Base-by-base conservation (phyloP, 805 yeast species). In the Sugiyamaella americana region DNA sequence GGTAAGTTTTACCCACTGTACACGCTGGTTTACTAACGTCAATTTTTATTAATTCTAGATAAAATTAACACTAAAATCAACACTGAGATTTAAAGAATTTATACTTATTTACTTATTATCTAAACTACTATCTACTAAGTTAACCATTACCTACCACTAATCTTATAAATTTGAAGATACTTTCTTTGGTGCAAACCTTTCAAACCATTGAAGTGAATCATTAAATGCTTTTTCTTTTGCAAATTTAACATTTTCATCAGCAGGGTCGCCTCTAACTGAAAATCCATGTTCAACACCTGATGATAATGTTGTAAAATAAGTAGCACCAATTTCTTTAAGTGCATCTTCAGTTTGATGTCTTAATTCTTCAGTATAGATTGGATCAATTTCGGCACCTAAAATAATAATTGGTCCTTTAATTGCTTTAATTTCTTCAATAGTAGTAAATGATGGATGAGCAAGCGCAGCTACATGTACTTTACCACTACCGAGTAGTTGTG, bases 371-470 rank as follows among this genome's bases (percentile, higher is more conserved):
- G 87, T 60, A 74, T 82, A 89, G 42, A 74, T 67, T 0, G 58
- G 44, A 62, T 89, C 97, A n/a, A 51, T 63, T 67, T 85, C 87
- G 42, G 95, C 94, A 46, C 85, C 85, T 18, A 85, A 72, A 53
- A 88, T 80, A 52, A 80, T 54, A 23, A 89, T 38, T 17, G 95
- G 95, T 51, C 65, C 67, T 53, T 72, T 76, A 55, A 89, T 63
- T 1, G 68, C 74, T 44, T 71, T 75, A 40, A 87, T 72, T 58
- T 84, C 94, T 34, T 79, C 88, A 30, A 73, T 72, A 10, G 72
- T 50, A 13, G 84, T 80, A 50, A 82, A 73, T 2, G 94, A 82
- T 4, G 97, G 96, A 65, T 89, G 97, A 5, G 93, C 93, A 51
- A 78, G 64, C 13, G 91, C 94, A 58, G 76, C 87, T 16, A 73